Evolutionary conservation across 2,329 filamentous ascomycete species (phyloP), one percentile per base, ranked within the genome.

Genomic region (Scedosporium dehoogii): DNA sequence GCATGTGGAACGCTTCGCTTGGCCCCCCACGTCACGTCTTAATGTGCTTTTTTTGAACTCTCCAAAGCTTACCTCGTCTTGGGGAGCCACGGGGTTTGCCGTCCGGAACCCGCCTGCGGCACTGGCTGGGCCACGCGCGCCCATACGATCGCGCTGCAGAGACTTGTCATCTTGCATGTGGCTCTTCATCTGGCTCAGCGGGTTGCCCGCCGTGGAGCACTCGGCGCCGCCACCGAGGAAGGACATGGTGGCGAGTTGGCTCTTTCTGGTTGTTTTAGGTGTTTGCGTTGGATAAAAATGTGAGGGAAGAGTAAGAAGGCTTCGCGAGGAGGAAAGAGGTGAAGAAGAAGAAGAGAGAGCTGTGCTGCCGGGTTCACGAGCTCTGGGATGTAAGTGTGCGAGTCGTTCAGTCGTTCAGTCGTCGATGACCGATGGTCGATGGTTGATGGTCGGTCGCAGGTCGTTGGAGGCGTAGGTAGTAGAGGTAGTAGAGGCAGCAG

Each of bases 121-220:
- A 6, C 84, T 87, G 53, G 83, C 85, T 0, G 90, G 88, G 0
- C 86, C 87, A 67, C 88, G 81, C 65, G 90, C 91, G 64, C 90
- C 87, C 65, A 97, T 81, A 64, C 94, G 86, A 75, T 99, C 94
- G 70, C 92, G 84, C 77, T 97, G 94, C 63, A 97, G 80, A 63
- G 90, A 94, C 77, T 92, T 96, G 79, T 99, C 94, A 82, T 96
- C 91, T 72, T 96, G 90, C 63, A 94, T 91, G 75, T 97, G 92
- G 77, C 99, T 99, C 67, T 92, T 91, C 75, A 99, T 96, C 80
- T 97, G 94, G 73, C 91, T 93, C 70, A 99, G 86, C 63, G 96
- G 94, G 76, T 99, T 99, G 71, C 89, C 91, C 67, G 90, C 92
- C 65, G 94, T 96, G 63, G 93, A 97, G 82, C 94, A 99, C 79